Evolutionary conservation across 2,329 filamentous ascomycete species (phyloP).

Genomic region (Hypoxylon sp.): DNA sequence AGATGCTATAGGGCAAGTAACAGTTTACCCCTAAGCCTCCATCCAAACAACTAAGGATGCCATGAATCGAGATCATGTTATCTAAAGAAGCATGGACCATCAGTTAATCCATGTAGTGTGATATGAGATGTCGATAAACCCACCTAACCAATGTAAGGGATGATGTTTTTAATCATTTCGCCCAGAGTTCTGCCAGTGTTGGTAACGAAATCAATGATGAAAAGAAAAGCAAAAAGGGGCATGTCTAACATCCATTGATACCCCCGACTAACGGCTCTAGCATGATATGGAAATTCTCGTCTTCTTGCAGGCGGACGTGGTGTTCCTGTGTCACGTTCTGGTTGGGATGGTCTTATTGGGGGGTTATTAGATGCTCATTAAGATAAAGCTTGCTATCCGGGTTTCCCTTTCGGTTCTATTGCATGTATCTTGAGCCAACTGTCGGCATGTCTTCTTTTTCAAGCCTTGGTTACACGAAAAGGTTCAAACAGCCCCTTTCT

Average conservation of each 20-base stretch:
- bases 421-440: background rate
- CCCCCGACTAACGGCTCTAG: background rate
- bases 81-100: background rate
- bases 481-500: background rate
- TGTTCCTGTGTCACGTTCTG: conserved; percentile 10
- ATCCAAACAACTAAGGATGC: background rate
- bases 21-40: background rate
- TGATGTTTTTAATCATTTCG: background rate
- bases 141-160: background rate
- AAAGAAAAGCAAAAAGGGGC: background rate
- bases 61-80: background rate
- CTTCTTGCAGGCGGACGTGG: background rate
- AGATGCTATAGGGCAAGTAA: no score
- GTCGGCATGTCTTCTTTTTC: background rate
- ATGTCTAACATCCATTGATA: background rate
- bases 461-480: background rate
- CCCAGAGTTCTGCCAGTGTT: background rate
- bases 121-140: background rate
- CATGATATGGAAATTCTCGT: background rate
- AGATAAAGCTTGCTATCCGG: background rate
- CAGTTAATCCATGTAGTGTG: background rate
- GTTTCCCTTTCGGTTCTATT: background rate
- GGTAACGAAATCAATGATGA: background rate
- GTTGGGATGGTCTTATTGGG: conserved; percentile 5
- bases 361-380: background rate